These are phyloP conservation scores for Populus tomentosa DNA, from an alignment of 441 rosid species.

Conservation along the genomic window DNA sequence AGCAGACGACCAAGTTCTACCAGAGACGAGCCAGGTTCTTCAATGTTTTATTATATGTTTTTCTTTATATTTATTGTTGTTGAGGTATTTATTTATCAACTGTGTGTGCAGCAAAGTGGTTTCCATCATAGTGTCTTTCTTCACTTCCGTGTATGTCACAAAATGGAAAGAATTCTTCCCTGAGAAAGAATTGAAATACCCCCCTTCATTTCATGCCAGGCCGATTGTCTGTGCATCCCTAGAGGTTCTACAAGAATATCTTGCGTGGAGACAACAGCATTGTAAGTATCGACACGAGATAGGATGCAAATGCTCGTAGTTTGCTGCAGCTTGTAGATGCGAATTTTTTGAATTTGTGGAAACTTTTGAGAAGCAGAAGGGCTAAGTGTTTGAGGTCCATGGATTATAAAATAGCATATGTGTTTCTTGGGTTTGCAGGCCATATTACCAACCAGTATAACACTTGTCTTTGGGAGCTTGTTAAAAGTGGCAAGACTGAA, in stretches of 20 bases:
- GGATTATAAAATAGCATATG: neutral
- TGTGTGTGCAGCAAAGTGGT: conserved; percentile 66
- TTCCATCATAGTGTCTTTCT: conserved; percentile 66
- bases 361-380: neutral
- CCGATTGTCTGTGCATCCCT: conserved; percentile 61
- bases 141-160: conserved; percentile 56
- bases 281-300: conserved; percentile 44
- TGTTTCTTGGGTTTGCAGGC: conserved; percentile 42
- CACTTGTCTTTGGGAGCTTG: conserved; percentile 77
- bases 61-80: neutral
- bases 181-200: conserved; percentile 40
- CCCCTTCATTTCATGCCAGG: conserved; percentile 68
- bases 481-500: conserved; percentile 59
- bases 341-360: neutral
- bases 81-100: conserved; percentile 14
- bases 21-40: conserved; percentile 80
- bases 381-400: neutral
- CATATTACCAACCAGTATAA: conserved; percentile 57
- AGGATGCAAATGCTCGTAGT: neutral
- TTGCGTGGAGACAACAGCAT: conserved; percentile 86
- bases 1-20: conserved; percentile 74
- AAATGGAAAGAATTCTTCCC: conserved; percentile 83
- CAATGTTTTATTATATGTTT: neutral
- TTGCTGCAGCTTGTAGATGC: neutral
- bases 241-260: conserved; percentile 79